A percentile compares a stretch with the other conserved stretches of the same genome.
phyloP scores from a whole-genome alignment of 2,329 filamentous ascomycete genomes.

The Penicillium sp. region DNA sequence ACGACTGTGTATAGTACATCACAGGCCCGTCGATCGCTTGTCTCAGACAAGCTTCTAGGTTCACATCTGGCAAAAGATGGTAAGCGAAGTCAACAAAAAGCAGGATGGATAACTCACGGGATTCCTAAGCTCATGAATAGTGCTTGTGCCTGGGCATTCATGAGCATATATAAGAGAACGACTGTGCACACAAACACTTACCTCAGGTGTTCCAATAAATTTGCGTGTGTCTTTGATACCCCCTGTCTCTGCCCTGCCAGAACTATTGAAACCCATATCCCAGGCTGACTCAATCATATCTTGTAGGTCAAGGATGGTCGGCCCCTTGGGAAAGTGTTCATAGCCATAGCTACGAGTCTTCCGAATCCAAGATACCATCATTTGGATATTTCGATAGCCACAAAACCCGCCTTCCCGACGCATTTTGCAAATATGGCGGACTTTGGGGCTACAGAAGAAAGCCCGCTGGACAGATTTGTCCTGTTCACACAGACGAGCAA shows the following conservation, averaged over 20 bases:
- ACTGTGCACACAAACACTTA: slow-evolving; percentile 37
- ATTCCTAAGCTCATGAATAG: slow-evolving; percentile 71
- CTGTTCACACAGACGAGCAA: slow-evolving; percentile 63
- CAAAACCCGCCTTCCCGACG: slow-evolving; percentile 86
- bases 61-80: slow-evolving; percentile 50
- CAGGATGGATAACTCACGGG: slow-evolving; percentile 48
- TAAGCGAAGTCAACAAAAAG: slow-evolving; percentile 9
- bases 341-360: slow-evolving; percentile 57
- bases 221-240: slow-evolving; percentile 86
- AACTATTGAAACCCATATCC: slow-evolving; percentile 77
- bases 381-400: slow-evolving; percentile 93
- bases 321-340: slow-evolving; percentile 63
- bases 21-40: slow-evolving; percentile 48
- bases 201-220: slow-evolving; percentile 92
- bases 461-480: slow-evolving; percentile 65
- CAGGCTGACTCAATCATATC: slow-evolving; percentile 84
- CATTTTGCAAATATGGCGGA: slow-evolving; percentile 79
- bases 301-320: slow-evolving; percentile 78
- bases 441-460: slow-evolving; percentile 74
- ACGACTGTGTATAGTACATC: slow-evolving; percentile 65
- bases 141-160: slow-evolving; percentile 64
- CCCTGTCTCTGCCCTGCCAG: slow-evolving; percentile 76
- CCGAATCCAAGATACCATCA: slow-evolving; percentile 77
- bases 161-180: slow-evolving; percentile 6
- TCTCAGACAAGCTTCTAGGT: slow-evolving; percentile 58